Percentiles rank a stretch among this genome's conserved stretches.
Evolutionary conservation across 352 stramenopile species (phyloP).

Genomic region (Pseudoperonospora humuli): DNA sequence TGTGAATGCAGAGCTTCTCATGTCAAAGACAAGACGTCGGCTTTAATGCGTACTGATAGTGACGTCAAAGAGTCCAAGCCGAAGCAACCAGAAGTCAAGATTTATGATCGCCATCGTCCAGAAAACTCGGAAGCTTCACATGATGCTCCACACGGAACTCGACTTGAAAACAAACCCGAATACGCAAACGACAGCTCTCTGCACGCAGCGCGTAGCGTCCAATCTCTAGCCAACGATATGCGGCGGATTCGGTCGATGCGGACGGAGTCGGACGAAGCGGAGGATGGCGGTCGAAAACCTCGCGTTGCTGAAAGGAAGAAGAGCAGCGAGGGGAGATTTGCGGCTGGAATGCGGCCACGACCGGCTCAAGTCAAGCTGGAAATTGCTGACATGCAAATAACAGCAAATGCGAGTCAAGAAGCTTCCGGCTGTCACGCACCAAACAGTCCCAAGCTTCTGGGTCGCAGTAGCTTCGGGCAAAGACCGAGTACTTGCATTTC

Average conservation of each 20-base stretch:
- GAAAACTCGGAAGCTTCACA: slow-evolving; percentile 8
- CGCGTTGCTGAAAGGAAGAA: slow-evolving; percentile 51
- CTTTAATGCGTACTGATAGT: slow-evolving; percentile 2
- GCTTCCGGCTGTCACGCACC: slow-evolving; percentile 30
- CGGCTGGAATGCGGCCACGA: slow-evolving; percentile 10
- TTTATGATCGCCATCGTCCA: slow-evolving; percentile 33
- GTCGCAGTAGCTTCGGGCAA: slow-evolving; percentile 6
- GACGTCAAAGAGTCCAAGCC: slow-evolving; percentile 65
- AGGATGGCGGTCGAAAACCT: slow-evolving; percentile 25
- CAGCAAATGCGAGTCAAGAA: slow-evolving; percentile 9
- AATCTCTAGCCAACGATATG: slow-evolving; percentile 77
- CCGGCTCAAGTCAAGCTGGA: slow-evolving; percentile 72
- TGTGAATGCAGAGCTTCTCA: slow-evolving; percentile 16
- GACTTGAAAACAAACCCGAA: slow-evolving; percentile 40
- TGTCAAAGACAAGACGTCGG: slow-evolving; percentile 11
- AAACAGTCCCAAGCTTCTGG: slow-evolving; percentile 36
- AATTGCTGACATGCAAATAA: slow-evolving; percentile 40
- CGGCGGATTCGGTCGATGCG: slow-evolving; percentile 59
- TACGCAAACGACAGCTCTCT: slow-evolving; percentile 20
- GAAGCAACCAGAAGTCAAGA: slow-evolving; percentile 56
- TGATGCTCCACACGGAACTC: slow-evolving; percentile 12
- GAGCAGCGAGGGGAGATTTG: slow-evolving; percentile 8
- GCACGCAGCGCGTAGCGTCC: slow-evolving; percentile 65
- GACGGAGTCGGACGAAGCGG: slow-evolving; percentile 19
- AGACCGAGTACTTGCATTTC: slow-evolving; percentile 30